Percentiles rank a stretch among this genome's conserved stretches.
phyloP scores from a whole-genome alignment of 352 stramenopile genomes.

The Globisporangium nunn region DNA sequence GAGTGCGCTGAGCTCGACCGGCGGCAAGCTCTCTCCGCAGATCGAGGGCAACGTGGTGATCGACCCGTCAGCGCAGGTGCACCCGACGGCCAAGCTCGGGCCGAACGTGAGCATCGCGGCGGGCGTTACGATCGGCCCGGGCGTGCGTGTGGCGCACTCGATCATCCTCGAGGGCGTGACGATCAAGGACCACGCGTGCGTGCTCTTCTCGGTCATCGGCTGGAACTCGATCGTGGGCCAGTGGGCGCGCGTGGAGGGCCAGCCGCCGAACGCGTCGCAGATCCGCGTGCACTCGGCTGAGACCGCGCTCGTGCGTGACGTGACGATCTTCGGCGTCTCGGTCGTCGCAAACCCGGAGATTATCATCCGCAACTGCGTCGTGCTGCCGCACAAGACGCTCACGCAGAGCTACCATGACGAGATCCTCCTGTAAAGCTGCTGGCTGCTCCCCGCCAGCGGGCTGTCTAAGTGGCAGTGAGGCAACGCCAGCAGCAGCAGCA shows the following conservation, averaged over 20 bases:
- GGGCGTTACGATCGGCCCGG: conserved; percentile 74
- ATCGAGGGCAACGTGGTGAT: conserved; percentile 88
- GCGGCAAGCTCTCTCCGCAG: conserved; percentile 74
- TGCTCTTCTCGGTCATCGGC: conserved; percentile 83
- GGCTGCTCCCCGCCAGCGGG: no score
- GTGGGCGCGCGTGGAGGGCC: conserved; percentile 79
- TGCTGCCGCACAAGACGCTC: conserved; percentile 84
- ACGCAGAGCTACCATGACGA: conserved; percentile 87
- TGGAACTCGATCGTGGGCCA: conserved; percentile 88
- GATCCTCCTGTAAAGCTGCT: conserved; percentile 66
- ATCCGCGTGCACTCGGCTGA: conserved; percentile 65
- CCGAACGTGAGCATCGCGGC: conserved; percentile 84
- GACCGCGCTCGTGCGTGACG: conserved; percentile 74
- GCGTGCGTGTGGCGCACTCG: conserved; percentile 77
- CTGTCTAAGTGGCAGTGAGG: not conserved
- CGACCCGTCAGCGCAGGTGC: conserved; percentile 67
- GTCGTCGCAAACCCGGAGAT: conserved; percentile 84
- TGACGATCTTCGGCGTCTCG: conserved; percentile 86
- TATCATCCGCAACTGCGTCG: conserved; percentile 88
- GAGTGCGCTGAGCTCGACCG: conserved; percentile 67
- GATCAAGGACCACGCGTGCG: conserved; percentile 85
- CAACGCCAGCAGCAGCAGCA: not conserved
- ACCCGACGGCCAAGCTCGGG: conserved; percentile 80
- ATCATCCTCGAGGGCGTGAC: conserved; percentile 86
- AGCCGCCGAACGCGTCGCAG: conserved; percentile 72